Conservation (phyloP, 1,139 yeast species). For the Hemisphaericaspora lyxosophila region DNA sequence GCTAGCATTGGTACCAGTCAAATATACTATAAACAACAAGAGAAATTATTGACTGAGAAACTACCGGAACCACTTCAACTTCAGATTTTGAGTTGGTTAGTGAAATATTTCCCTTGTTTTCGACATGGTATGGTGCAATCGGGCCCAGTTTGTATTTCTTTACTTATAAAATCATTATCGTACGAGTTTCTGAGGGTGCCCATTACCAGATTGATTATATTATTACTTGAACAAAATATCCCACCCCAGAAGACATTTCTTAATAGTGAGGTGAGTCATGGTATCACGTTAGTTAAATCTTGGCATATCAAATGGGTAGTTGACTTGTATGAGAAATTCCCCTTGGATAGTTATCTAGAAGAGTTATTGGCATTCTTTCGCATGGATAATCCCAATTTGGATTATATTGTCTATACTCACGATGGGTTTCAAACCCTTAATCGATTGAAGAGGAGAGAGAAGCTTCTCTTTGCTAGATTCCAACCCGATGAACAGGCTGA, state of each 20-base stretch:
- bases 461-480: neutral
- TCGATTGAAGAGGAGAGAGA: constrained; percentile 2
- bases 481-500: neutral
- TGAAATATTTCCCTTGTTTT: constrained; percentile 24
- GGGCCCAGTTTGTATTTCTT: constrained; percentile 22
- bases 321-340: constrained; percentile 34
- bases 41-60: constrained; percentile 19
- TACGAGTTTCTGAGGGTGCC: constrained; percentile 32
- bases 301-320: constrained; percentile 40
- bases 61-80: constrained; percentile 21
- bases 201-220: constrained; percentile 27
- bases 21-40: constrained; percentile 20
- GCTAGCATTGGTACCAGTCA: constrained; percentile 29
- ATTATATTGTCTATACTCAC: constrained; percentile 15
- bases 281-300: constrained; percentile 16
- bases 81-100: constrained; percentile 28
- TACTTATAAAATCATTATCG: constrained; percentile 27
- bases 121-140: constrained; percentile 16
- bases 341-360: constrained; percentile 32
- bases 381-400: constrained; percentile 24
- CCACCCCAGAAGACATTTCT: neutral
- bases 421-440: constrained; percentile 9
- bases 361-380: constrained; percentile 25
- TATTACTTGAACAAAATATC: constrained; percentile 15
- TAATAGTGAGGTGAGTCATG: constrained; percentile 12